Conservation (phyloP, 2,329 filamentous ascomycete species). For the Rhinocladiella similis region DNA sequence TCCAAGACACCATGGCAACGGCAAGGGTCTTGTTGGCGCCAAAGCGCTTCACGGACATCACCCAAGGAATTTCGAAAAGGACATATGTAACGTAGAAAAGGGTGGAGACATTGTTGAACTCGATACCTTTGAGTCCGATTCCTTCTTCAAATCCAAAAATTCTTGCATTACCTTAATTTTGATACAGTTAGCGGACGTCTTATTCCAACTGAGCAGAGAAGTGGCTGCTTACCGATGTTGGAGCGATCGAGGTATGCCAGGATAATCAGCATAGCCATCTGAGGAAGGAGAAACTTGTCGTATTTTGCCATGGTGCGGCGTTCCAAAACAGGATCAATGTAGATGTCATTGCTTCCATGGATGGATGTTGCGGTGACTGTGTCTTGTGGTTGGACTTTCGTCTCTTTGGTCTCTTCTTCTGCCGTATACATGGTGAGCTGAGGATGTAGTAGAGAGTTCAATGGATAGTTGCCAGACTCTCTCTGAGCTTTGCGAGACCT, state of each 20-base stretch:
- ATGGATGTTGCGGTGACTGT: too few relatives aligned
- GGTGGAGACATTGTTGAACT: conserved; percentile 40
- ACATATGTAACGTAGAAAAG: conserved; percentile 44
- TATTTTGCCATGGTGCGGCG: conserved; percentile 11
- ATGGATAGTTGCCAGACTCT: too few relatives aligned
- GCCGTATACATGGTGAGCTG: too few relatives aligned
- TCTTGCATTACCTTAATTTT: conserved; percentile 1
- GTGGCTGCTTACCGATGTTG: conserved; percentile 8
- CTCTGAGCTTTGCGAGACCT: background rate
- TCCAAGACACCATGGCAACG: conserved; percentile 35
- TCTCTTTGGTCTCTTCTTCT: too few relatives aligned
- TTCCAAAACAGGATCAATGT: conserved; percentile 17
- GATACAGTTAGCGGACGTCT: too few relatives aligned
- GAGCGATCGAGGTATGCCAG: conserved; percentile 1
- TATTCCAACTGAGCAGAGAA: background rate
- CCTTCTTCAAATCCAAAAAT: background rate
- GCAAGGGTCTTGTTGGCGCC: background rate
- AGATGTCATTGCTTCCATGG: background rate
- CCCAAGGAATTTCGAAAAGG: conserved; percentile 37
- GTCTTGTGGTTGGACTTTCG: too few relatives aligned
- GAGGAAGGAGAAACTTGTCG: conserved; percentile 13
- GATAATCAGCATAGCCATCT: conserved; percentile 4
- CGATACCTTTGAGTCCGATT: conserved; percentile 31
- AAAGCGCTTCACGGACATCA: background rate
- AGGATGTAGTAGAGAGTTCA: too few relatives aligned